These are phyloP conservation scores for Tricholoma bakamatsutake DNA, from an alignment of 768 basidiomycete genomes.

Conservation along the genomic window DNA sequence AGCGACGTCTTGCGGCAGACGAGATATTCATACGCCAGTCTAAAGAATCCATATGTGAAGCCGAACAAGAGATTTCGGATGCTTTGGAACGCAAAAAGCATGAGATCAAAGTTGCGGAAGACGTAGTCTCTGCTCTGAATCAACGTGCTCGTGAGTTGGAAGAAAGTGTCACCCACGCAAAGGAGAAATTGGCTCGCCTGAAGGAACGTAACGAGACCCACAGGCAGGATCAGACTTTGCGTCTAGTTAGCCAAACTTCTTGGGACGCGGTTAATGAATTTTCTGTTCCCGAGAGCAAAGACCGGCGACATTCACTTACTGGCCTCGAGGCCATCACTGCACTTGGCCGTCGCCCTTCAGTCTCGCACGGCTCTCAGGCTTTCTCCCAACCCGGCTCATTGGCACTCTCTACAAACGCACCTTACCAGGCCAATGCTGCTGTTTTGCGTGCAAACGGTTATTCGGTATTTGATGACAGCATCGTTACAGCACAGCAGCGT, in stretches of 20 bases:
- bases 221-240: conserved; percentile 35
- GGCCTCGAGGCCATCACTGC: conserved; percentile 5
- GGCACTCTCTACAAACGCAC: conserved; percentile 23
- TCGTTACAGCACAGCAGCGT: conserved; percentile 23
- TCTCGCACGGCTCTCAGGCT: conserved; percentile 12
- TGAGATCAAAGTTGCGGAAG: conserved; percentile 63
- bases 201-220: conserved; percentile 52
- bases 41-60: conserved; percentile 38
- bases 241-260: conserved; percentile 6
- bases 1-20: conserved; percentile 50
- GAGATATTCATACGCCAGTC: conserved; percentile 43
- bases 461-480: conserved; percentile 35
- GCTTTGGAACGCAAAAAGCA: conserved; percentile 51
- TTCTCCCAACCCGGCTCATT: conserved; percentile 20
- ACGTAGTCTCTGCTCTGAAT: conserved; percentile 55
- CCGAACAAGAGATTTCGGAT: conserved; percentile 47
- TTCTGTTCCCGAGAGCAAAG: conserved; percentile 11
- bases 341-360: conserved; percentile 11
- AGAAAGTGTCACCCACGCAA: conserved; percentile 58
- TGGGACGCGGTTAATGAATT: conserved; percentile 17
- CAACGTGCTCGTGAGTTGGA: conserved; percentile 70
- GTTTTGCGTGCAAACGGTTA: conserved; percentile 32
- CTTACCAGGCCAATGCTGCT: conserved; percentile 7
- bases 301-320: conserved; percentile 1
- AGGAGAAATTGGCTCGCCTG: conserved; percentile 49